Evolutionary conservation across 768 basidiomycete genomes (phyloP).

Genomic region (Kwoniella heveanensis): DNA sequence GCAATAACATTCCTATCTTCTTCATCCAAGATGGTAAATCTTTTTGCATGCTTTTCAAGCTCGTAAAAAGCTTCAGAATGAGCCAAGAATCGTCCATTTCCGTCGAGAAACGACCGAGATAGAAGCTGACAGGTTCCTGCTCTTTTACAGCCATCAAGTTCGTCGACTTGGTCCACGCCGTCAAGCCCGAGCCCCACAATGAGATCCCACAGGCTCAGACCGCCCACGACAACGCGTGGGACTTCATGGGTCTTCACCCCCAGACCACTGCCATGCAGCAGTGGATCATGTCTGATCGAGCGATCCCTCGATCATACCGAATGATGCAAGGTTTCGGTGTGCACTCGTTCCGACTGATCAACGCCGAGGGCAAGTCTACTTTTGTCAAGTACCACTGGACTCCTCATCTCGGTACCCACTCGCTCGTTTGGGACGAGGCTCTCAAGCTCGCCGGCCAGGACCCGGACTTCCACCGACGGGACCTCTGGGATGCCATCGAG

Average conservation of each 20-base stretch:
- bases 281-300: constrained; percentile 86
- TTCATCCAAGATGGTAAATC: constrained; percentile 53
- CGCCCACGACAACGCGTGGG: constrained; percentile 83
- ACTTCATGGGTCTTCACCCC: constrained; percentile 72
- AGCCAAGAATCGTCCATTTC: constrained; percentile 2
- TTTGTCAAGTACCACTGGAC: constrained; percentile 90
- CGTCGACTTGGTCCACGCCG: constrained; percentile 80
- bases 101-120: not conserved
- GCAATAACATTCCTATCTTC: constrained; percentile 54
- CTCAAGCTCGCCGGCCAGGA: constrained; percentile 76
- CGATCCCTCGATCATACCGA: constrained; percentile 78
- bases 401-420: constrained; percentile 81
- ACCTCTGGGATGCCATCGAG: constrained; percentile 79
- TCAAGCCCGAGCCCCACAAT: constrained; percentile 84
- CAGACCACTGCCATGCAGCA: constrained; percentile 60
- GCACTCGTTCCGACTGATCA: constrained; percentile 78
- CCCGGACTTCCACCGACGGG: constrained; percentile 87
- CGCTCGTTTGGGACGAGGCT: constrained; percentile 85
- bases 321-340: constrained; percentile 82
- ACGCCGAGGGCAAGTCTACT: constrained; percentile 66
- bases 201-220: constrained; percentile 62
- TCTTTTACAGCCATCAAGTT: constrained; percentile 68
- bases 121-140: constrained; percentile 4
- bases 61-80: not conserved
- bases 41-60: not conserved